Conservation (phyloP, 495 filamentous ascomycete genomes). For the Hypoxylon fuscum region DNA sequence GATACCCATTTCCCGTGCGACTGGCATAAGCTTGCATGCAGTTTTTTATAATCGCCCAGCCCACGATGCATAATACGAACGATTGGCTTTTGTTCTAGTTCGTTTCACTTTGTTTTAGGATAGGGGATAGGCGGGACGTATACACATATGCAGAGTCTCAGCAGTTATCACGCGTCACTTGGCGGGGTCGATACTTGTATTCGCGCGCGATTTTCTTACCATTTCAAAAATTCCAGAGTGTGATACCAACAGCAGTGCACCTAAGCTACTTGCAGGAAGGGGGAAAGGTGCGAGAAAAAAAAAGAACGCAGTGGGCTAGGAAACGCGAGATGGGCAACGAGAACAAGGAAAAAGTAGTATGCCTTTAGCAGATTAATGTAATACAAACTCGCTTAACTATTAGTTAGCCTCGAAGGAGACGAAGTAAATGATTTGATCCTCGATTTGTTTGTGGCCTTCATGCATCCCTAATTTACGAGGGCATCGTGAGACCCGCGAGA, state of each 20-base stretch:
- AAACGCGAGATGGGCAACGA: slow-evolving; percentile 13
- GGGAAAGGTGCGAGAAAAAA: neutral
- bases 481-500: slow-evolving; percentile 34
- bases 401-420: neutral
- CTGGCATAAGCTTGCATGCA: slow-evolving; percentile 37
- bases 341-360: slow-evolving; percentile 6
- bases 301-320: slow-evolving; percentile 20
- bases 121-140: slow-evolving; percentile 15
- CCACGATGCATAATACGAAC: slow-evolving; percentile 30
- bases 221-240: slow-evolving; percentile 7
- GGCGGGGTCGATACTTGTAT: slow-evolving; percentile 25
- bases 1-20: slow-evolving; percentile 34
- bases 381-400: slow-evolving; percentile 20
- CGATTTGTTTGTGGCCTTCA: neutral
- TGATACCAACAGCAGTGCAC: slow-evolving; percentile 20
- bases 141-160: slow-evolving; percentile 31
- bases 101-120: slow-evolving; percentile 12
- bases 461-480: no score
- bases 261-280: neutral
- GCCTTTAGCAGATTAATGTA: slow-evolving; percentile 30
- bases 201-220: slow-evolving; percentile 33
- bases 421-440: neutral
- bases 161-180: slow-evolving; percentile 32
- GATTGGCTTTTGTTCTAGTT: slow-evolving; percentile 27
- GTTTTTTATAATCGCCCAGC: slow-evolving; percentile 17